phyloP scores from a whole-genome alignment of 805 yeast genomes.

The Teunomyces funiuensis region DNA sequence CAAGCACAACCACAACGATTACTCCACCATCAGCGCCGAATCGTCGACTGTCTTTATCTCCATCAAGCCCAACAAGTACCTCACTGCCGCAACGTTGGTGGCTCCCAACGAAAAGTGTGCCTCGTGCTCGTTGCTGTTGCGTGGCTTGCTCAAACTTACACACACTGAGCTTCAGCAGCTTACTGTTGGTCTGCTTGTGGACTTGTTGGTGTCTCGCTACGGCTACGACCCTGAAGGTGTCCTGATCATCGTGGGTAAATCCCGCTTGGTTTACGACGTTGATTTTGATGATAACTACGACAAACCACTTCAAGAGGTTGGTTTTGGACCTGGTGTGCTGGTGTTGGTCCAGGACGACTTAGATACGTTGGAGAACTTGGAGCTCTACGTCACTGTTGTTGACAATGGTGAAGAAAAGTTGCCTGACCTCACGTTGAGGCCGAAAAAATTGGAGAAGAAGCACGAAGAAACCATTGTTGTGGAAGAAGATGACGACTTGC shows the following conservation, averaged over 20 bases:
- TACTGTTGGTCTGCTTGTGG: slow-evolving; percentile 53
- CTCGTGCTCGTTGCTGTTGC: slow-evolving; percentile 54
- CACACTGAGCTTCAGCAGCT: slow-evolving; percentile 20
- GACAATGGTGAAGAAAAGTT: slow-evolving; percentile 3
- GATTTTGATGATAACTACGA: slow-evolving; percentile 82
- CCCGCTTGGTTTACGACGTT: slow-evolving; percentile 71
- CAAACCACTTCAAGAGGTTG: slow-evolving; percentile 46
- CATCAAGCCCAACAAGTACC: slow-evolving; percentile 56
- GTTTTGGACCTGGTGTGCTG: slow-evolving; percentile 59
- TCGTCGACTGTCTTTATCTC: slow-evolving; percentile 39
- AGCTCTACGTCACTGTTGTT: slow-evolving; percentile 49
- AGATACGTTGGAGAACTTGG: slow-evolving; percentile 61
- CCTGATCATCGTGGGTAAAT: slow-evolving; percentile 57
- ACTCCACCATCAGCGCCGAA: slow-evolving; percentile 23
- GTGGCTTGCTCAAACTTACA: slow-evolving; percentile 48
- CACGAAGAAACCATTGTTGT: slow-evolving; percentile 7
- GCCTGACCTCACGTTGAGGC: slow-evolving; percentile 14
- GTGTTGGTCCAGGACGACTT: slow-evolving; percentile 79
- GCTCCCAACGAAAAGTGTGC: slow-evolving; percentile 72
- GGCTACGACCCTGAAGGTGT: slow-evolving; percentile 51
- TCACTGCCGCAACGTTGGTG: slow-evolving; percentile 61
- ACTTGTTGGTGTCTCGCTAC: slow-evolving; percentile 47
- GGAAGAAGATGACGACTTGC: slow-evolving; percentile 13
- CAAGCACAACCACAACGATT: slow-evolving; percentile 20
- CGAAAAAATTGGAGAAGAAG: slow-evolving; percentile 11